A percentile compares a stretch with the other conserved stretches of the same genome.
phyloP scores from a whole-genome alignment of 1,284 basidiomycete species.

The Mycocalia duriaeana region DNA sequence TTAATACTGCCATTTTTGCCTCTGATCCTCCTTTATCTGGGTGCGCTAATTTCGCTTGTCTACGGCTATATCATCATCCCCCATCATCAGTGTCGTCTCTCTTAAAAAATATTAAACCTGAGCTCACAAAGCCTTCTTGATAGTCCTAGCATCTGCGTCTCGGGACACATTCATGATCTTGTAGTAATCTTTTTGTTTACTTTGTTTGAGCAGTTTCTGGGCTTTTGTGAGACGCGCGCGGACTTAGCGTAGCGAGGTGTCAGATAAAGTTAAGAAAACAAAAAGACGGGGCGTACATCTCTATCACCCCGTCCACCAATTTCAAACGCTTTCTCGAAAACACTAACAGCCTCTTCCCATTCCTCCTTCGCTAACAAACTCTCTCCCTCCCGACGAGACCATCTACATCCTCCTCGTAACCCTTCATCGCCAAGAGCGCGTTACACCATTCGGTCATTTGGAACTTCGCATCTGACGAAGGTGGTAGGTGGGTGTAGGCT shows the following conservation, averaged over 20 bases:
- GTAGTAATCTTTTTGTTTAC: slow-evolving; percentile 93
- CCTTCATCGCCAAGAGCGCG: slow-evolving; percentile 55
- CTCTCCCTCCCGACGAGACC: slow-evolving; percentile 76
- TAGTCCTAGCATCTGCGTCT: slow-evolving; percentile 80
- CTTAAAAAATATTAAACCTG: slow-evolving; percentile 1
- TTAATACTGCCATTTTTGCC: slow-evolving; percentile 91
- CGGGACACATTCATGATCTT: slow-evolving; percentile 85
- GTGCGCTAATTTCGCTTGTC: slow-evolving; percentile 81
- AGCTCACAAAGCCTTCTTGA: slow-evolving; percentile 89
- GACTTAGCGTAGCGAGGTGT: too few species aligned
- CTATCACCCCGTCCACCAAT: slow-evolving; percentile 62
- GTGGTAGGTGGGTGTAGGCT: slow-evolving; percentile 64
- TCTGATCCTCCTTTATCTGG: slow-evolving; percentile 95
- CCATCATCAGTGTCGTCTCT: background rate
- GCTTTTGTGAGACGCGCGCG: slow-evolving; percentile 75
- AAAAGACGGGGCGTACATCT: too few species aligned
- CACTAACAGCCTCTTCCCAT: slow-evolving; percentile 84
- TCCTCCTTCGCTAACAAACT: slow-evolving; percentile 70
- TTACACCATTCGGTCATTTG: slow-evolving; percentile 71
- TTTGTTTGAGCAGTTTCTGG: slow-evolving; percentile 84
- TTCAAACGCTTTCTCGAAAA: slow-evolving; percentile 82
- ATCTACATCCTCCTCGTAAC: slow-evolving; percentile 56
- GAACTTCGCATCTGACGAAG: slow-evolving; percentile 26
- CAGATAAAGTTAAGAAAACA: too few species aligned
- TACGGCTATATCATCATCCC: slow-evolving; percentile 50